A percentile compares a stretch with the other conserved stretches of the same genome.
Conservation (phyloP, 2,329 filamentous ascomycete species). For the Trichoderma sp. region DNA sequence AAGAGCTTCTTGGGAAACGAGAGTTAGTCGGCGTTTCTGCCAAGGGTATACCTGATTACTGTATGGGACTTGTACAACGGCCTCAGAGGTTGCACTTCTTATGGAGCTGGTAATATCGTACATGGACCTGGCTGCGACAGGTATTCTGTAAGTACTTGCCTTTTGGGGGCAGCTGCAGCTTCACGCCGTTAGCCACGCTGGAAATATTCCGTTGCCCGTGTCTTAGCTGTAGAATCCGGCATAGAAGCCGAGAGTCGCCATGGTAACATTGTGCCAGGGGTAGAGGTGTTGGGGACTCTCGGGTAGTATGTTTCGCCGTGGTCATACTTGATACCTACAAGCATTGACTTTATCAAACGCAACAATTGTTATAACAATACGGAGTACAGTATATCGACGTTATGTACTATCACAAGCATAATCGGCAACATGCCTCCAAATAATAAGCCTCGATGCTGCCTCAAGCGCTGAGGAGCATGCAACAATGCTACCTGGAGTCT, state of each 20-base stretch:
- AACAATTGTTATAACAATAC: neutral
- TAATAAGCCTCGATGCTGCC: neutral
- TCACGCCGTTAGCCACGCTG: neutral
- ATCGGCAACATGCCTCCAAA: neutral
- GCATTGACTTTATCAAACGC: neutral
- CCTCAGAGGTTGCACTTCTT: neutral
- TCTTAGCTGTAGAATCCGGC: neutral
- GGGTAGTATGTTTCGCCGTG: no score
- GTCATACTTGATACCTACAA: neutral
- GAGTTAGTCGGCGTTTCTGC: constrained; percentile 7
- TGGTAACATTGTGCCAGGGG: neutral
- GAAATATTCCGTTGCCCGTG: neutral
- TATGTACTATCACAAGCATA: neutral
- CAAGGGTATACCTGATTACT: neutral
- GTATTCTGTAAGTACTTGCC: neutral
- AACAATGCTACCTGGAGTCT: no score
- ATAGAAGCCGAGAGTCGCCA: neutral
- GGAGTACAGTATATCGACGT: neutral
- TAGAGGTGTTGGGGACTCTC: neutral
- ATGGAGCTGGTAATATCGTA: neutral
- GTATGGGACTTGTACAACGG: neutral
- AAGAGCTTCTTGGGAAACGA: constrained; percentile 2
- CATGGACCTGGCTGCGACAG: neutral
- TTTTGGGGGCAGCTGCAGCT: constrained; percentile 9
- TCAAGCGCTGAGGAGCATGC: neutral